Evolutionary conservation across 2,329 filamentous ascomycete species (phyloP).

Genomic region (Aspergillus niger): DNA sequence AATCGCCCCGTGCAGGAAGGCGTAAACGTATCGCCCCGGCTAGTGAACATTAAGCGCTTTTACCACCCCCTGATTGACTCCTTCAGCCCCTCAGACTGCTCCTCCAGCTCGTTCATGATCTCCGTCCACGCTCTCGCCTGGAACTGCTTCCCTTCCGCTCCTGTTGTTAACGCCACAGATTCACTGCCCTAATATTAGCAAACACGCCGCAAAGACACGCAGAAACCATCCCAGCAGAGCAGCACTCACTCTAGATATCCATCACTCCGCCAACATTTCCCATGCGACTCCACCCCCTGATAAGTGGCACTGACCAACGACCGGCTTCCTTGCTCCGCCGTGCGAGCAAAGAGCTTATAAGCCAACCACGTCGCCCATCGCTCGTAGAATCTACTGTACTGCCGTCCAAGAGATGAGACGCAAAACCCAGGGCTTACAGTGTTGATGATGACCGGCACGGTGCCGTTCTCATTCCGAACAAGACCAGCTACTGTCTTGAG

Average conservation of each 20-base stretch:
- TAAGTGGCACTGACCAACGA: conserved; percentile 46
- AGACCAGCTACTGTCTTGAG: conserved; percentile 41
- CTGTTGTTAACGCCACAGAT: conserved; percentile 35
- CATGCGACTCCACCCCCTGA: conserved; percentile 46
- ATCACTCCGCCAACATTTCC: conserved; percentile 48
- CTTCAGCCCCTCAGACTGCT: conserved; percentile 26
- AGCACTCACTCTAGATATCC: conserved; percentile 38
- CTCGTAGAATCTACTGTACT: conserved; percentile 41
- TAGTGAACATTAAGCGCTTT: background rate
- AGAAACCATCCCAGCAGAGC: background rate
- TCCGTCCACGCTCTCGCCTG: conserved; percentile 46
- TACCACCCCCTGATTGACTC: conserved; percentile 11
- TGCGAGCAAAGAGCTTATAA: conserved; percentile 44
- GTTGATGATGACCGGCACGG: conserved; percentile 46
- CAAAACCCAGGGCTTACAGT: conserved; percentile 50
- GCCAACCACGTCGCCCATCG: conserved; percentile 38
- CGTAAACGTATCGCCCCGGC: background rate
- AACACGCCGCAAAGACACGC: background rate
- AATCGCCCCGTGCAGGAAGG: background rate
- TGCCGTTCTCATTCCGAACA: conserved; percentile 35
- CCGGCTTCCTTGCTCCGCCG: conserved; percentile 48
- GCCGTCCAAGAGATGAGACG: conserved; percentile 44
- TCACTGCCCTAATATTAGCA: conserved; percentile 31
- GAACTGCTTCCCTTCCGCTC: conserved; percentile 37
- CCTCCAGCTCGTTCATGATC: conserved; percentile 37